These are phyloP conservation scores for Isatis tinctoria DNA, from an alignment of 345 rosid genomes.

Conservation along the genomic window DNA sequence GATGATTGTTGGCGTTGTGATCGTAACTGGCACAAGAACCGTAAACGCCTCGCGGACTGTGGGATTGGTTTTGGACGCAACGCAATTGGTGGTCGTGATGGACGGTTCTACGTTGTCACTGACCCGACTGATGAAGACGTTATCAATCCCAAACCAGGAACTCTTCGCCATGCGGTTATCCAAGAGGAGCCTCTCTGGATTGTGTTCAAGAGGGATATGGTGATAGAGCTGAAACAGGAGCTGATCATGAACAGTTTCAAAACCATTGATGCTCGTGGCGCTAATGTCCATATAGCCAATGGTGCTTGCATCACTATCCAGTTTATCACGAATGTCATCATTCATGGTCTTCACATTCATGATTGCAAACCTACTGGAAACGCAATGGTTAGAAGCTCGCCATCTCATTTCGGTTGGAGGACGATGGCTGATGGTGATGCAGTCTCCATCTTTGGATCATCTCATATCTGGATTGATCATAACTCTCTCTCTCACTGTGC, in stretches of 20 bases:
- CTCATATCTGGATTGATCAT: constrained; percentile 92
- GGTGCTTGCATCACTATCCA: constrained; percentile 92
- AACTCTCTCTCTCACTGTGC: constrained; percentile 91
- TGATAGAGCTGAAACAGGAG: constrained; percentile 75
- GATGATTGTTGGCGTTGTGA: constrained; percentile 97
- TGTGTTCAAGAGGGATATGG: constrained; percentile 93
- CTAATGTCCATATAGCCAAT: constrained; percentile 84
- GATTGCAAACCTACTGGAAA: constrained; percentile 97
- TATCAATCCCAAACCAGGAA: constrained; percentile 87
- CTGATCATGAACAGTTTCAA: constrained; percentile 86
- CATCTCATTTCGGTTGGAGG: constrained; percentile 83
- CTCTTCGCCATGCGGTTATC: constrained; percentile 86
- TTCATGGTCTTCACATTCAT: constrained; percentile 91
- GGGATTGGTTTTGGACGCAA: constrained; percentile 93
- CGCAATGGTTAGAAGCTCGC: constrained; percentile 88
- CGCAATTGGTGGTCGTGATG: constrained; percentile 89
- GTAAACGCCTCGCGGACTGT: constrained; percentile 85
- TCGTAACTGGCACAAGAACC: constrained; percentile 75
- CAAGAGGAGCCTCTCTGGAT: constrained; percentile 88
- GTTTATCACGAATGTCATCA: constrained; percentile 73
- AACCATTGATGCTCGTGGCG: constrained; percentile 90
- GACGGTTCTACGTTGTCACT: constrained; percentile 76
- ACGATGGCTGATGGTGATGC: constrained; percentile 94
- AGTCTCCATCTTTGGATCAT: constrained; percentile 78
- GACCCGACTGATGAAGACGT: constrained; percentile 73